Conservation (phyloP, 176 grass and related monocot species). For the Thinopyrum elongatum region DNA sequence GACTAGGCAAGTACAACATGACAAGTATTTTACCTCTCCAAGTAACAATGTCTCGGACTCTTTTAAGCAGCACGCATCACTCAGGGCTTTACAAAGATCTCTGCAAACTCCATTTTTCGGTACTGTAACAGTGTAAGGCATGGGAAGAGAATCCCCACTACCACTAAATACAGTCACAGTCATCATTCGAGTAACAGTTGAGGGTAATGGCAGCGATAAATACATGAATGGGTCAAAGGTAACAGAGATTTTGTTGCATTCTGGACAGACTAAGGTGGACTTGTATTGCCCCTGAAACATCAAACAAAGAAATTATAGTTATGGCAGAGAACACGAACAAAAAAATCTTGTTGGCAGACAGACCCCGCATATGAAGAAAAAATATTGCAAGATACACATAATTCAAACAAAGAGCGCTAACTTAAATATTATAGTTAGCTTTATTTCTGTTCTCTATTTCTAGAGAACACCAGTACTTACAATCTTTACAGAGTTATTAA, state of each 20-base stretch:
- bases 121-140: constrained; percentile 77
- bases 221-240: constrained; percentile 99
- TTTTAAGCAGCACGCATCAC: constrained; percentile 64
- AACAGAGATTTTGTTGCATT: constrained; percentile 89
- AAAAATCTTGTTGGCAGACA: neutral
- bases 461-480: no score
- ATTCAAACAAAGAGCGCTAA: neutral
- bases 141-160: constrained; percentile 71
- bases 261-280: constrained; percentile 91
- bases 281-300: constrained; percentile 94
- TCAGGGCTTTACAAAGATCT: constrained; percentile 69
- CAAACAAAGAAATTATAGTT: constrained; percentile 28
- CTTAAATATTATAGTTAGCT: neutral
- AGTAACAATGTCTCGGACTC: constrained; percentile 70
- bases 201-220: constrained; percentile 88
- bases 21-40: constrained; percentile 62
- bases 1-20: neutral
- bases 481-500: neutral
- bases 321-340: constrained; percentile 14
- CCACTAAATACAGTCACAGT: constrained; percentile 89
- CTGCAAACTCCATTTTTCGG: constrained; percentile 67
- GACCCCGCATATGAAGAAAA: neutral
- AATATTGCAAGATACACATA: neutral
- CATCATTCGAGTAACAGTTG: constrained; percentile 76
- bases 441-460: neutral